A percentile compares a stretch with the other conserved stretches of the same genome.
phyloP scores from a whole-genome alignment of 108 stramenopile genomes.

The Nitzschia sp. region DNA sequence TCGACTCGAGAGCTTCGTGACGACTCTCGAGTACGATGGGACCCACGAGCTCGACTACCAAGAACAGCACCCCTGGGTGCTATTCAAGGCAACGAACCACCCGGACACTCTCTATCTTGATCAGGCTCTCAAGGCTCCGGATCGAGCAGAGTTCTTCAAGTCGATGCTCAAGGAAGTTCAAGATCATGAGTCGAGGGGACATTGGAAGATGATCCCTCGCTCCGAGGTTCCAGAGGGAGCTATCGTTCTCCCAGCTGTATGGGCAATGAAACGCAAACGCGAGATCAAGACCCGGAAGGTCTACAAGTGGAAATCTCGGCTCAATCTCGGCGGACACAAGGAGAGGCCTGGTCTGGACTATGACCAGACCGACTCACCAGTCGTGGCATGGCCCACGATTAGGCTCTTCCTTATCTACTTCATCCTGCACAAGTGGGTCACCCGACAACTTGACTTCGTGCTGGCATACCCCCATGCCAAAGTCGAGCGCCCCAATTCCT shows the following conservation, averaged over 20 bases:
- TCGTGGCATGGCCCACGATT: too few species aligned
- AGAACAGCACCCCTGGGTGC: neutral
- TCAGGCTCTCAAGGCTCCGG: conserved; percentile 33
- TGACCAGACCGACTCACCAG: conserved; percentile 44
- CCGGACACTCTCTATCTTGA: too few species aligned
- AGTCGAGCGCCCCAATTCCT: neutral
- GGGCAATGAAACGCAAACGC: conserved; percentile 54
- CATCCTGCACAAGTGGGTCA: conserved; percentile 24
- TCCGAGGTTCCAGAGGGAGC: conserved; percentile 28
- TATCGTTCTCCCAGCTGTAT: conserved; percentile 46
- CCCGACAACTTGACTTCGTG: conserved; percentile 51
- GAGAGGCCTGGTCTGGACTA: conserved; percentile 19
- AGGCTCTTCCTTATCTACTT: conserved; percentile 31
- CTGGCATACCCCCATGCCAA: conserved; percentile 26
- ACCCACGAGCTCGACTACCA: too few species aligned
- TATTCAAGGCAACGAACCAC: neutral
- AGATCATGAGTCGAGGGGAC: neutral
- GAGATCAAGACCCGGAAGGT: conserved; percentile 31
- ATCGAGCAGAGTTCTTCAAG: conserved; percentile 25
- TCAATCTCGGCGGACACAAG: conserved; percentile 3
- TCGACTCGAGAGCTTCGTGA: too few species aligned
- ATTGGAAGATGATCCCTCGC: conserved; percentile 23
- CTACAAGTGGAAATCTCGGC: conserved; percentile 10
- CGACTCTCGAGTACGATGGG: too few species aligned
- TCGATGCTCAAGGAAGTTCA: too few species aligned